Conservation (phyloP, 2,329 filamentous ascomycete genomes). For the Didymella sp. region DNA sequence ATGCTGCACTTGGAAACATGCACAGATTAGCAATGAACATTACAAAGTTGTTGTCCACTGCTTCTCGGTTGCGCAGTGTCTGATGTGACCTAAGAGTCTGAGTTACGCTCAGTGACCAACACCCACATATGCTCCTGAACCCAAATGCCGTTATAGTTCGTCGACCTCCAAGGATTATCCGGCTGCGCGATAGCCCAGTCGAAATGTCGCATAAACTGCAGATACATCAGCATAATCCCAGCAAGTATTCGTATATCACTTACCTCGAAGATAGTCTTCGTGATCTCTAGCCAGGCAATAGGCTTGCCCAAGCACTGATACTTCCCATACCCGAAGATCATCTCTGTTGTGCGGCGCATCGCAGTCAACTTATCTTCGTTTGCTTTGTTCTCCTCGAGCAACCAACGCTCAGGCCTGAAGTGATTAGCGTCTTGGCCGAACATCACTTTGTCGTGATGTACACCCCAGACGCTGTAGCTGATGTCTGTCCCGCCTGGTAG, state of each 20-base stretch:
- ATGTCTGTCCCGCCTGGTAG: slow-evolving; percentile 40
- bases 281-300: slow-evolving; percentile 44
- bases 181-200: slow-evolving; percentile 34
- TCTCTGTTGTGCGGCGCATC: slow-evolving; percentile 38
- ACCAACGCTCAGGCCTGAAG: slow-evolving; percentile 59
- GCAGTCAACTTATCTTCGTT: slow-evolving; percentile 18
- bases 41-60: too few species aligned
- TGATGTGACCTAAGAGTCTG: not conserved
- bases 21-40: slow-evolving; percentile 4
- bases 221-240: not conserved
- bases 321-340: slow-evolving; percentile 45
- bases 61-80: not conserved
- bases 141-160: slow-evolving; percentile 32
- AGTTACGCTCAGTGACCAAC: slow-evolving; percentile 23
- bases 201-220: slow-evolving; percentile 31
- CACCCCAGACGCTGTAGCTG: slow-evolving; percentile 31
- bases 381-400: slow-evolving; percentile 32
- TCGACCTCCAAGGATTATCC: slow-evolving; percentile 29
- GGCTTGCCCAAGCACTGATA: slow-evolving; percentile 42
- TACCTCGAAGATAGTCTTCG: slow-evolving; percentile 53
- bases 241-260: not conserved
- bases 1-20: too few species aligned
- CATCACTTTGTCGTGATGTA: slow-evolving; percentile 32
- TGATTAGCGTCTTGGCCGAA: slow-evolving; percentile 50
- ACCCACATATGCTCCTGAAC: slow-evolving; percentile 34